Evolutionary conservation across 2,329 filamentous ascomycete genomes (phyloP), one percentile per base, ranked within the genome.

Genomic region (Talaromyces sp.): DNA sequence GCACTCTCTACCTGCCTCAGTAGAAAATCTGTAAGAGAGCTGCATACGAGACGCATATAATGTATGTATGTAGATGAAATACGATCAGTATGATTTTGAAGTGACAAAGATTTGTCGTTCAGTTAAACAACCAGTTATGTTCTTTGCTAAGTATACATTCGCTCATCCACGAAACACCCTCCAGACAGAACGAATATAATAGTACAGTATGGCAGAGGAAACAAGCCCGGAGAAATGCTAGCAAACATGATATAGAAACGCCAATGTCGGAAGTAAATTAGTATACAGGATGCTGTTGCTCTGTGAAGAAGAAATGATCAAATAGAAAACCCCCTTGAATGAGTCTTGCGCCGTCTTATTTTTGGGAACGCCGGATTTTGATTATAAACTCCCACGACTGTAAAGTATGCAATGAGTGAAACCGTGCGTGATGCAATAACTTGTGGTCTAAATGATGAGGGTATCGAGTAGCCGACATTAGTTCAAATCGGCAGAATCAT

Each of bases 401-500:
- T 22, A 17, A 5, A 22, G 31, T 56, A 56, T 56, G 52, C 49
- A 52, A n/a, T n/a, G 49, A 52, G 8, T 52, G 10, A n/a, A 11
- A 56, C 50, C 31, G 22, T 22, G 33, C 33, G 39, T 56, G n/a
- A 39, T 39, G 52, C 31, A 37, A 33, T 17, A 37, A 54, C 4
- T 7, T 7, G 25, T 37, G 25, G 31, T 35, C 33, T 22, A 22
- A 13, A 56, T 22, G 33, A 25, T 39, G 10, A 39, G 52, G 52
- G 52, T 56, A 56, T 54, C 52, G 25, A 39, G 11, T 37, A 17
- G n/a, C 11, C 52, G 33, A 39, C 22, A 56, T 56, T 47, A 66
- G n/a, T 39, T 35, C 43, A 66, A 68, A 66, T 68, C 65, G n/a
- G 61, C 61, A 27, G 65, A 66, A 68, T 82, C 81, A 64, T 84